A percentile compares a stretch with the other conserved stretches of the same genome.
These are phyloP conservation scores for Syncephalis fuscata DNA, from an alignment of 371 early-diverging fungal species.

Conservation along the genomic window DNA sequence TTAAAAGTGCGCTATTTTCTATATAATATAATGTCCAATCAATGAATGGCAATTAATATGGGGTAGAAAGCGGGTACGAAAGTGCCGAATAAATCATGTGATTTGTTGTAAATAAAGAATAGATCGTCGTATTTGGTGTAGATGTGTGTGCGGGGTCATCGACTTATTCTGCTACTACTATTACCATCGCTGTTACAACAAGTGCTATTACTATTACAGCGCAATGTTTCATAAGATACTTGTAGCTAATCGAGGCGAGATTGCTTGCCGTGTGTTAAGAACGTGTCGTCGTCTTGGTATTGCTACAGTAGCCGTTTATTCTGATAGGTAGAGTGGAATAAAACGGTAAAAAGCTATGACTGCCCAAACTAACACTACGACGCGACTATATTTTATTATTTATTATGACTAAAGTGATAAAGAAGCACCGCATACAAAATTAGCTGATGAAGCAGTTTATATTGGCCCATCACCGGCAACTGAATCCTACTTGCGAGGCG, in stretches of 20 bases:
- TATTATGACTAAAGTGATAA: constrained; percentile 45
- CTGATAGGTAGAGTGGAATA: constrained; percentile 16
- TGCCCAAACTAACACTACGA: not conserved
- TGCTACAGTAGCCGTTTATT: constrained; percentile 62
- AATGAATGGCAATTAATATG: no score
- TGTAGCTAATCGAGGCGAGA: constrained; percentile 72
- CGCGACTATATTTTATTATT: not conserved
- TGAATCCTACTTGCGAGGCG: constrained; percentile 49
- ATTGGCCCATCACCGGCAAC: constrained; percentile 53
- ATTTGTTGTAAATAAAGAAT: no score
- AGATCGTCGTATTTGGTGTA: no score
- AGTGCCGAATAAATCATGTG: no score
- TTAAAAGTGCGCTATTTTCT: no score
- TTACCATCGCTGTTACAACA: no score
- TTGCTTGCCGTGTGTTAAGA: constrained; percentile 56
- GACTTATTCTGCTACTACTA: no score
- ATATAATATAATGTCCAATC: no score
- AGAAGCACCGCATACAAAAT: constrained; percentile 57
- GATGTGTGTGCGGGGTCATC: no score
- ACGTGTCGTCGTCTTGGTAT: constrained; percentile 40
- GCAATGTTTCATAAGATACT: constrained; percentile 51
- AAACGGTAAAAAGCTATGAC: not conserved
- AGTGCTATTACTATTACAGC: no score
- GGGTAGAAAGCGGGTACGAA: no score
- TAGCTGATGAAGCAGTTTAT: constrained; percentile 67